Evolutionary conservation across 768 basidiomycete species (phyloP), one percentile per base, ranked within the genome.

Genomic region (Infundibulicybe gibba): DNA sequence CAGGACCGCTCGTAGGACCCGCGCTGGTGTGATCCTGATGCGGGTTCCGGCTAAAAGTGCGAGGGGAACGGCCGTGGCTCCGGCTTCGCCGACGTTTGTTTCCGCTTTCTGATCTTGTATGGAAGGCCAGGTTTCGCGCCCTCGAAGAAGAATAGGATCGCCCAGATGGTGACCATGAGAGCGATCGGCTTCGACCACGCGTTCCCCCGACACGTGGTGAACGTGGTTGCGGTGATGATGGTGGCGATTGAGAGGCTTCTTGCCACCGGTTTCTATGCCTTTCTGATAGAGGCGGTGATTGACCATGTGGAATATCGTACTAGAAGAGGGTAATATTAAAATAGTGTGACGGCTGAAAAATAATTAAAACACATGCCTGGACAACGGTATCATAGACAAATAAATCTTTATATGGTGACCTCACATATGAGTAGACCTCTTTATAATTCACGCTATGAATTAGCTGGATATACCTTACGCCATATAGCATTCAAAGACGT

Each of bases 391-490:
- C 94, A 59, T 94, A 97, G 10, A 80, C 73, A 43, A 81, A 77
- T 17, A 97, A 74, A 63, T 94, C 91, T 56, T 82, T 81, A 63
- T 82, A 95, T 2, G 94, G 94, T 8, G 92, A 94, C 43, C 94
- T 79, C 15, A 95, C 74, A 61, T 89, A 97, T 35, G 78, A 80
- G 61, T 95, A 97, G 33, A 97, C 76, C 66, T 97, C 94, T 94
- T 52, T 14, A 41, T 3, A 47, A 44, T 13, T 9, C 33, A 34
- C 32, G 19, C 45, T 49, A 32, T 37, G 41, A 48, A 4, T 41
- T 41, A 25, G 39, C 5, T 37, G 37, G 38, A 41, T 13, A 6
- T 13, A 25, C 40, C n/a, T 31, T 30, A 6, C n/a, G 12, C 19
- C n/a, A 33, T 6, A 45, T 34, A 12, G 35, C 10, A 10, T 6